These are phyloP conservation scores for Pseudonectria buxi DNA, from an alignment of 2,329 filamentous ascomycete genomes.

Conservation along the genomic window DNA sequence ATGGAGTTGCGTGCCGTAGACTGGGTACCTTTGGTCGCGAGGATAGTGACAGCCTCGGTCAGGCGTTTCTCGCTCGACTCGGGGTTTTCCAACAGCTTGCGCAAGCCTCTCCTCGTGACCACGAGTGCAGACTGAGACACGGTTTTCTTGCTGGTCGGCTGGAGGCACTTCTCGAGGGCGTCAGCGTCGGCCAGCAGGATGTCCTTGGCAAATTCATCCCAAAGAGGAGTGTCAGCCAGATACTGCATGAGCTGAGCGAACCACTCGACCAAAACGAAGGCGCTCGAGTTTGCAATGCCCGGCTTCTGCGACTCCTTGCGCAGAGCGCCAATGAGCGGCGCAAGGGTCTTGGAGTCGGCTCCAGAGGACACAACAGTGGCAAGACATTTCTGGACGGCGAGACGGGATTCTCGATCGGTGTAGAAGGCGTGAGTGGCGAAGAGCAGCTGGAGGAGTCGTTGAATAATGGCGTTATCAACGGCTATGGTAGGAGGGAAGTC, in stretches of 20 bases:
- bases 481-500: slow-evolving; percentile 26
- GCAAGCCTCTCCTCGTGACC: slow-evolving; percentile 71
- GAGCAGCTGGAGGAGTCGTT: slow-evolving; percentile 60
- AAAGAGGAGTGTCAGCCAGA: slow-evolving; percentile 53
- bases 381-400: slow-evolving; percentile 77
- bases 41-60: slow-evolving; percentile 52
- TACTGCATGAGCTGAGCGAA: slow-evolving; percentile 71
- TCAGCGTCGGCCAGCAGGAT: slow-evolving; percentile 64
- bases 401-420: slow-evolving; percentile 74
- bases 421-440: slow-evolving; percentile 87
- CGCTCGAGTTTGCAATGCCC: slow-evolving; percentile 69
- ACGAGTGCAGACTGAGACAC: slow-evolving; percentile 69
- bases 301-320: slow-evolving; percentile 68
- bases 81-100: slow-evolving; percentile 59
- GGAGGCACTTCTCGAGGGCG: slow-evolving; percentile 70
- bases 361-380: slow-evolving; percentile 54
- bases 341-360: slow-evolving; percentile 49
- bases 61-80: slow-evolving; percentile 54
- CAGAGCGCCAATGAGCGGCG: slow-evolving; percentile 59
- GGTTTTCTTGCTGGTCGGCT: slow-evolving; percentile 54
- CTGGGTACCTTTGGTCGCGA: slow-evolving; percentile 62
- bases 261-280: slow-evolving; percentile 90
- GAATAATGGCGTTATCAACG: slow-evolving; percentile 42
- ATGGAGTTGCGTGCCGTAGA: slow-evolving; percentile 64
- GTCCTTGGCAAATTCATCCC: slow-evolving; percentile 58